Evolutionary conservation across 257 asterid genomes (phyloP).

Genomic region (Capsicum pubescens): DNA sequence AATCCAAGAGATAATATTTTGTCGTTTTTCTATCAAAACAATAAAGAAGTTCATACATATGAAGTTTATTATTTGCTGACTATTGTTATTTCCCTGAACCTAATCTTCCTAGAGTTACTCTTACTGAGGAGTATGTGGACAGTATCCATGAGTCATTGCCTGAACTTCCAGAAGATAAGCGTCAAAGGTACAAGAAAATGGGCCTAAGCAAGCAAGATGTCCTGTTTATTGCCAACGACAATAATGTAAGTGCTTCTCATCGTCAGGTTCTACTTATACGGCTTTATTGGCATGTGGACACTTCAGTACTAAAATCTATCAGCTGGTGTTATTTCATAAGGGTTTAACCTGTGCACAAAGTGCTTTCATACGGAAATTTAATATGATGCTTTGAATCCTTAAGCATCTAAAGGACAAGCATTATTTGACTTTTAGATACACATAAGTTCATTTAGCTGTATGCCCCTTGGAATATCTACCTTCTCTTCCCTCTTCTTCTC

Average conservation of each 20-base stretch:
- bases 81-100: slow-evolving; percentile 99
- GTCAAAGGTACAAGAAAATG: slow-evolving; percentile 78
- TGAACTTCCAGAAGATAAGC: slow-evolving; percentile 91
- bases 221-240: slow-evolving; percentile 83
- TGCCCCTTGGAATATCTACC: neutral
- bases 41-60: too few relatives aligned
- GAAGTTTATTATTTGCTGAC: slow-evolving; percentile 50
- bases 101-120: slow-evolving; percentile 89
- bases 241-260: slow-evolving; percentile 55
- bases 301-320: neutral
- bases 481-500: neutral
- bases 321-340: neutral
- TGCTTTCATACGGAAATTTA: neutral
- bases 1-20: too few relatives aligned
- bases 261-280: neutral
- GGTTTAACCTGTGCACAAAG: neutral
- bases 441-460: too few relatives aligned
- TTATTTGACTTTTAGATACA: too few relatives aligned
- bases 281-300: neutral
- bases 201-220: slow-evolving; percentile 98
- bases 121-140: slow-evolving; percentile 66
- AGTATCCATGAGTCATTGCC: slow-evolving; percentile 69
- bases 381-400: neutral
- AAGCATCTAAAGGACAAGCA: neutral
- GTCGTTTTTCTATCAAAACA: too few relatives aligned